Conservation (phyloP, 345 rosid genomes). For the Syzygium jambos region DNA sequence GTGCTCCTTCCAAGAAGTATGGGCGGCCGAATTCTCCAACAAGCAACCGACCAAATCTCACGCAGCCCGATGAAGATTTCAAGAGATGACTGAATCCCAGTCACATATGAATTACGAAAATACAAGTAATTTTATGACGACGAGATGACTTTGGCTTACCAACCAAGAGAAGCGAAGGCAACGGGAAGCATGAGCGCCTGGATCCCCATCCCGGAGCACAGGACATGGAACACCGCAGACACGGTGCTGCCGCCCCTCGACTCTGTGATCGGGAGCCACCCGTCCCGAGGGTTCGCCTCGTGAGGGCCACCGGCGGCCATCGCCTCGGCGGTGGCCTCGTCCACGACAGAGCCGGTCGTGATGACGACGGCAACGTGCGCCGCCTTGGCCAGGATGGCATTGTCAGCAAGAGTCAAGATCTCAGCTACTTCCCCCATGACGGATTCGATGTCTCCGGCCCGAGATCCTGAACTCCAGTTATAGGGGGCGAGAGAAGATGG, state of each 20-base stretch:
- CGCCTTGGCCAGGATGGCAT: not conserved
- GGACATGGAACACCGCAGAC: conserved; percentile 11
- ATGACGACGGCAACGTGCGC: no score
- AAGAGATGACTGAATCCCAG: not conserved
- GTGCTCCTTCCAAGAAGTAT: not conserved
- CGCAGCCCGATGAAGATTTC: not conserved
- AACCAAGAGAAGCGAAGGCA: conserved; percentile 14
- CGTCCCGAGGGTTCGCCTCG: not conserved
- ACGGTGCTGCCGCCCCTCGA: conserved; percentile 13
- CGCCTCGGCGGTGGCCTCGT: not conserved
- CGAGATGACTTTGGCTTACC: conserved; percentile 4
- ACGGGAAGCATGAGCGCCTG: conserved; percentile 19
- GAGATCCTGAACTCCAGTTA: not conserved
- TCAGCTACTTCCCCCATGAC: not conserved
- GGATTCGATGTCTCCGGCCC: not conserved
- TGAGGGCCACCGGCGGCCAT: not conserved
- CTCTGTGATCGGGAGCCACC: conserved; percentile 14
- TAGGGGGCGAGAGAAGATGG: not conserved
- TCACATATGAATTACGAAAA: not conserved
- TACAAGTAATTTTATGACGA: not conserved
- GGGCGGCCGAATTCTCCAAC: not conserved
- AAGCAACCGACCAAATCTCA: not conserved
- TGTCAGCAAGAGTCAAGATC: not conserved
- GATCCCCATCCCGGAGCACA: conserved; percentile 22
- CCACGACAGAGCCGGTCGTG: not conserved